Base-by-base conservation (phyloP, 306 rosid species). In the Canavalia gladiata region DNA sequence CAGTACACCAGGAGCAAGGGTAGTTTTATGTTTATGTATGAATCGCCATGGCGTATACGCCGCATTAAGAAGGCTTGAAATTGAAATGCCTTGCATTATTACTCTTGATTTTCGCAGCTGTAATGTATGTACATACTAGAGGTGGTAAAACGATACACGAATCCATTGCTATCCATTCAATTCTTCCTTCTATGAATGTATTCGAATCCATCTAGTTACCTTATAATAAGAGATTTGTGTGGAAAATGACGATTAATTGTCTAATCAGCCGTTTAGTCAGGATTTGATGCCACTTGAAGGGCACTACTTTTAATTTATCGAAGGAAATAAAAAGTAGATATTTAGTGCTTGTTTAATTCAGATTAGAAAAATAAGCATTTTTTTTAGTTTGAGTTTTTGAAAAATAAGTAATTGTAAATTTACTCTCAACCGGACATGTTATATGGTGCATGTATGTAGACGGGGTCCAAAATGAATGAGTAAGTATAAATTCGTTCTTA, bases 1-100 rank as follows among this genome's bases (percentile, higher is more conserved):
- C 88, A 8, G 84, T 68, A 52, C 91, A 82, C 25, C 94, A 81
- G 74, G 98, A 93, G 76, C 83, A 88, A 67, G 93, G 81, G 76
- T 95, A 88, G 83, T 58, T 75, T 60, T 77, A 42, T 52, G 70
- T 68, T 25, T n/a, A 30, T 60, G 87, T 52, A 35, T 37, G 75
- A 74, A 72, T 47, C 4, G 33, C 8, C 57, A 8, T 41, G 82
- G 77, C 85, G 33, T 33, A 37, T 45, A 72, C 72, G 81, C 57
- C 45, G 49, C 45, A 63, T 28, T 29, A 85, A 85, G 84, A 81
- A 56, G 82, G 79, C 71, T 81, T 72, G 84, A 18, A 18, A 18
- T 73, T 87, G 51, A 34, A 56, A 63, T 74, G 82, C 84, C 50
- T 39, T 78, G 37, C 62, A 9, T 72, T 78, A 39, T 86, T 52